Percentiles rank a stretch among this genome's conserved stretches.
Evolutionary conservation across 116 monocot genomes (phyloP).

Genomic region (Dioscorea cayenensis): DNA sequence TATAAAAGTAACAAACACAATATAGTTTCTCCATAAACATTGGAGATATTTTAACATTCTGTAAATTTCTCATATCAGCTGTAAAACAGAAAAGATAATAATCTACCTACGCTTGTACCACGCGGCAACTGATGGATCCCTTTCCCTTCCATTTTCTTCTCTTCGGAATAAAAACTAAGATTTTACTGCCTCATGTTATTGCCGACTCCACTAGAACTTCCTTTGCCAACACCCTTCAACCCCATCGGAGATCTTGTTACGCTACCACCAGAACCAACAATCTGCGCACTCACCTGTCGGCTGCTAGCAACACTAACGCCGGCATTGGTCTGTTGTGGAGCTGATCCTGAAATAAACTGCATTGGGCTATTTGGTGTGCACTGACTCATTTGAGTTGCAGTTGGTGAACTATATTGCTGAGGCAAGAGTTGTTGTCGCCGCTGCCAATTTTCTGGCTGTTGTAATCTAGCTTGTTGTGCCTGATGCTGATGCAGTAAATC

Average conservation of each 20-base stretch:
- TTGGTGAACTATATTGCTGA: constrained; percentile 1
- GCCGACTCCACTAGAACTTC: not conserved
- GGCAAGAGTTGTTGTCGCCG: not conserved
- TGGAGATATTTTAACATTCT: too few species aligned
- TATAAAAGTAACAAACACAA: too few species aligned
- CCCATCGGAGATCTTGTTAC: constrained; percentile 5
- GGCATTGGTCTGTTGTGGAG: not conserved
- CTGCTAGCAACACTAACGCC: not conserved
- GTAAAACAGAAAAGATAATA: too few species aligned
- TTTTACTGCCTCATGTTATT: too few species aligned
- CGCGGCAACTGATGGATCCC: not conserved
- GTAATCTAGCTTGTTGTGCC: not conserved
- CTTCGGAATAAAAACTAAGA: not conserved
- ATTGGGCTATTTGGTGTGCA: not conserved
- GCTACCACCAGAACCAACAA: constrained; percentile 8
- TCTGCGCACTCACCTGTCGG: constrained; percentile 14
- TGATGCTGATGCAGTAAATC: not conserved
- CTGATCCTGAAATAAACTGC: not conserved
- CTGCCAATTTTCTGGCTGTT: not conserved
- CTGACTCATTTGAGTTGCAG: constrained; percentile 1
- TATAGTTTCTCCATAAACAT: too few species aligned
- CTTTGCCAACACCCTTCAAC: not conserved
- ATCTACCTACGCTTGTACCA: not conserved
- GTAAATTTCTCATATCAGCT: too few species aligned
- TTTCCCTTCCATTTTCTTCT: not conserved